phyloP scores from a whole-genome alignment of 768 basidiomycete genomes.

The Mrakia gelida region DNA sequence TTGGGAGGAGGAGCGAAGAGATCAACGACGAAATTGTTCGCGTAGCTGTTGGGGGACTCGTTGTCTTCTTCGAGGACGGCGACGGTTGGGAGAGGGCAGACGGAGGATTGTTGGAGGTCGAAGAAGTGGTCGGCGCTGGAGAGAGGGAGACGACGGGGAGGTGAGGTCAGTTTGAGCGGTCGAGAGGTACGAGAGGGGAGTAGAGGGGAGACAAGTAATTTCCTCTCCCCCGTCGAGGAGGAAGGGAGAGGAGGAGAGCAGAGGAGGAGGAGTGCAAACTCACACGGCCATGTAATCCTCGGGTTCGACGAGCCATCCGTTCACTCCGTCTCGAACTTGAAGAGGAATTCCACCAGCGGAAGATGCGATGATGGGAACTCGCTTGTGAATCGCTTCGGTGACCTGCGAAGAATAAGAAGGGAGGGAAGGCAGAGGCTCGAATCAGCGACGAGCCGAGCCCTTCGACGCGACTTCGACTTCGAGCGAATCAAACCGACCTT shows the following conservation, averaged over 20 bases:
- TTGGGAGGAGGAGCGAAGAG: slow-evolving; percentile 16
- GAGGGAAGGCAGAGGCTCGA: not conserved
- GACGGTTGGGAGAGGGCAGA: slow-evolving; percentile 19
- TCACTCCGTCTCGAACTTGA: slow-evolving; percentile 80
- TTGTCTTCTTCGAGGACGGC: not conserved
- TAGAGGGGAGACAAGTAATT: not conserved
- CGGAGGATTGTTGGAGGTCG: not conserved
- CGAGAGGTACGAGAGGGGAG: not conserved
- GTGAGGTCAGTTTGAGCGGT: no score
- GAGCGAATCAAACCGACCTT: slow-evolving; percentile 52
- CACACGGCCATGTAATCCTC: slow-evolving; percentile 67
- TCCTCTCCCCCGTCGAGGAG: not conserved
- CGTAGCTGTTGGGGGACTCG: slow-evolving; percentile 22
- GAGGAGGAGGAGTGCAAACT: not conserved
- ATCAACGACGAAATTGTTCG: slow-evolving; percentile 23
- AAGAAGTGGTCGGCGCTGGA: slow-evolving; percentile 25
- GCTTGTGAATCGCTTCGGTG: slow-evolving; percentile 77
- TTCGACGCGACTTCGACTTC: slow-evolving; percentile 46
- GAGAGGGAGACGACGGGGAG: not conserved
- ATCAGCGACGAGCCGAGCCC: not conserved
- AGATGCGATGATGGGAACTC: slow-evolving; percentile 77
- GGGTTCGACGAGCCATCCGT: slow-evolving; percentile 74
- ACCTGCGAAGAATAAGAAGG: not conserved
- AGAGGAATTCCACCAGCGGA: slow-evolving; percentile 90
- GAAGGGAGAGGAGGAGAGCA: not conserved